Conservation (phyloP, 73 alveolate species). For the Uronychia setigera region DNA sequence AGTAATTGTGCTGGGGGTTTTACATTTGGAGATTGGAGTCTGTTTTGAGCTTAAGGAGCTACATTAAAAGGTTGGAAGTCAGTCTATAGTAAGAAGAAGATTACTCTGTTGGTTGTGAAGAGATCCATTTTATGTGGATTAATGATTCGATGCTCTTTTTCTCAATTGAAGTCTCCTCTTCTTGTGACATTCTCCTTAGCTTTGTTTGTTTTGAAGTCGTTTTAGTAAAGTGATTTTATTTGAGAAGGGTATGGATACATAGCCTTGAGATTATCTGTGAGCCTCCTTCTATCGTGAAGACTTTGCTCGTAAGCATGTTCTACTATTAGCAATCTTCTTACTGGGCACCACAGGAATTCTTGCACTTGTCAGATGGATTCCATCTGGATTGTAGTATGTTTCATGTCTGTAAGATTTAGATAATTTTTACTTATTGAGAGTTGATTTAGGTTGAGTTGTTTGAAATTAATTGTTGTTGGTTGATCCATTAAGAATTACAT, state of each 20-base stretch:
- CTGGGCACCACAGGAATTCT: neutral
- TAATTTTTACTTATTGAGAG: neutral
- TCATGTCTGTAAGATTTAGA: neutral
- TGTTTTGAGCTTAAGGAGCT: neutral
- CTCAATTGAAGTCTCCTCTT: constrained; percentile 54
- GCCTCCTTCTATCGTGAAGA: neutral
- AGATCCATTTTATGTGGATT: constrained; percentile 68
- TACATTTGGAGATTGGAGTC: neutral
- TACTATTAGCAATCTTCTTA: neutral
- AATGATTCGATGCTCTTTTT: constrained; percentile 58
- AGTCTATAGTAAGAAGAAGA: neutral
- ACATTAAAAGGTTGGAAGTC: neutral
- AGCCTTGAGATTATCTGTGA: neutral
- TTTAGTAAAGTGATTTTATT: neutral
- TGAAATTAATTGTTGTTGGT: no score
- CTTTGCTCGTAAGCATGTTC: neutral
- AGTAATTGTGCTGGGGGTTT: neutral
- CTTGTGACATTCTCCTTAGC: neutral
- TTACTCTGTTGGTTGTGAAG: constrained; percentile 35
- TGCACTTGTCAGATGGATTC: neutral
- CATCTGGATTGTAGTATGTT: neutral
- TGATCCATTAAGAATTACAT: no score
- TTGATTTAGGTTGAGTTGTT: neutral
- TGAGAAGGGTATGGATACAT: neutral
- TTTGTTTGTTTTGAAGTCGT: neutral